Percentiles rank a stretch among this genome's conserved stretches.
phyloP scores from a whole-genome alignment of 176 grass and related monocot genomes.

The Microstegium vimineum region DNA sequence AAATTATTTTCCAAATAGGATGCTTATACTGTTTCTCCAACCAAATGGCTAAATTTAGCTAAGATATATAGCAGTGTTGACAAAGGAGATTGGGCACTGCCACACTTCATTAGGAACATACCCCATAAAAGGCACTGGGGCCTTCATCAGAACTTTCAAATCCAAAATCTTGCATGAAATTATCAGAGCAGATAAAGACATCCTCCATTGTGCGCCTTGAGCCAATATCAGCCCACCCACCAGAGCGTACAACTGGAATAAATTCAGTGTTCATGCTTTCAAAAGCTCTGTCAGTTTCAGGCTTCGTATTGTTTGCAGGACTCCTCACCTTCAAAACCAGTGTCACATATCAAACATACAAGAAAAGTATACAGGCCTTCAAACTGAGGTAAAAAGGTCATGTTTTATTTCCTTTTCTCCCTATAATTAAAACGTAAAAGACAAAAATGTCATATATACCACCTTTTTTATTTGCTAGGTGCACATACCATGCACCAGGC shows the following conservation, averaged over 20 bases:
- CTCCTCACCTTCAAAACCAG: conserved; percentile 59
- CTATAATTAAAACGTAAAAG: background rate
- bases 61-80: background rate
- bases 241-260: conserved; percentile 70
- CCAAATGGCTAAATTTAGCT: background rate
- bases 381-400: background rate
- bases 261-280: conserved; percentile 47
- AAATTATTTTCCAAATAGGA: background rate
- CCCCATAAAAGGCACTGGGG: conserved; percentile 85
- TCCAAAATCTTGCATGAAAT: conserved; percentile 71
- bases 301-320: conserved; percentile 23
- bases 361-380: background rate
- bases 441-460: background rate
- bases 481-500: background rate
- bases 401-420: background rate
- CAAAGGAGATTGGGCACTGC: background rate
- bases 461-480: background rate
- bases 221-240: conserved; percentile 79
- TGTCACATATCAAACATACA: conserved; percentile 2
- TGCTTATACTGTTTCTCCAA: background rate
- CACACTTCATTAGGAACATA: conserved; percentile 32
- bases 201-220: conserved; percentile 76
- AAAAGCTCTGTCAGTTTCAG: conserved; percentile 40
- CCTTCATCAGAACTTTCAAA: conserved; percentile 50
- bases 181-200: conserved; percentile 69